Conservation (phyloP, 306 rosid species). For the Abrus precatorius region DNA sequence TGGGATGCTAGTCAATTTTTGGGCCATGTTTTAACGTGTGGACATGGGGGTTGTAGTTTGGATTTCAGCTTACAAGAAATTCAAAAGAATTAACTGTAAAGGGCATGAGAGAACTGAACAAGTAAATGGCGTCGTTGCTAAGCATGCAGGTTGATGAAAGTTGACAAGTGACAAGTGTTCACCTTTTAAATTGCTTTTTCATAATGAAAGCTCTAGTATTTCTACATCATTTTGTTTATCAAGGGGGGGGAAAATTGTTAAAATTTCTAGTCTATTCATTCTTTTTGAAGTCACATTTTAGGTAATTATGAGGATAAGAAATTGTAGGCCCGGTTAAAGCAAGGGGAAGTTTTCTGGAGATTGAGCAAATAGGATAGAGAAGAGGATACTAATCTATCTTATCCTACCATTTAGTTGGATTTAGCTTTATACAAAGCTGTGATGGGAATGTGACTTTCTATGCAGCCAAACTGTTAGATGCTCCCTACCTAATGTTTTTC, state of each 20-base stretch:
- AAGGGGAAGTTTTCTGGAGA: not conserved
- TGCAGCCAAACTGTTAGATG: not conserved
- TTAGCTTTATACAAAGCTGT: not conserved
- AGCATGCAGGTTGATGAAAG: constrained; percentile 46
- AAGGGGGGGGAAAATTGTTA: not conserved
- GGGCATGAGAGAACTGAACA: not conserved
- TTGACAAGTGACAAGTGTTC: constrained; percentile 8
- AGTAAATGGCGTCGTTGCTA: constrained; percentile 19
- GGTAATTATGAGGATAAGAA: constrained; percentile 7
- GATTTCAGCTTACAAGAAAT: constrained; percentile 1
- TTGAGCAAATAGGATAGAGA: not conserved
- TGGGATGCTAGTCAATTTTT: constrained; percentile 22
- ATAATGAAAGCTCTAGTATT: constrained; percentile 8
- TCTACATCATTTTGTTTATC: constrained; percentile 10
- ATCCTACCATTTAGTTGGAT: not conserved
- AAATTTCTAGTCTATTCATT: not conserved
- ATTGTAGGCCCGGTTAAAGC: not conserved
- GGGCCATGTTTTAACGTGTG: not conserved
- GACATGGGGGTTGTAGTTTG: constrained; percentile 24
- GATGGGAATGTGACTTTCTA: not conserved
- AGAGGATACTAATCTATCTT: not conserved
- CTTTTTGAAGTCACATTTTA: not conserved
- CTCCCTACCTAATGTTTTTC: too few species aligned
- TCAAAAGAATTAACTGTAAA: constrained; percentile 46
- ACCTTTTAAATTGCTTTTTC: constrained; percentile 44